Evolutionary conservation across 352 stramenopile species (phyloP), one percentile per base, ranked within the genome.

Genomic region (Pythium aristosporum): DNA sequence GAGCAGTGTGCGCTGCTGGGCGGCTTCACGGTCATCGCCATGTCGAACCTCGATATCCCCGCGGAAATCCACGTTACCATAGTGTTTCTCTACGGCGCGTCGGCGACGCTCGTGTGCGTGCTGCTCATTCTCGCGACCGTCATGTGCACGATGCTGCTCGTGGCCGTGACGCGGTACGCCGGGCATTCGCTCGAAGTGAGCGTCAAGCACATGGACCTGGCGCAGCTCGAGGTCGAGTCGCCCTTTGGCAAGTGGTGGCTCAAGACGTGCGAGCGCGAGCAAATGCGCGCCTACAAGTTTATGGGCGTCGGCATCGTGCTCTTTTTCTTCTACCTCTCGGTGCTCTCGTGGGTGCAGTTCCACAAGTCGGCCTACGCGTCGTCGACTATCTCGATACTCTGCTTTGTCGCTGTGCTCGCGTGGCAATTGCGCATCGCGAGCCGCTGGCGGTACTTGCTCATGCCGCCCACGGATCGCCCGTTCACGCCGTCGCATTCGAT

Each of bases 381-480:
- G 3, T 47, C 67, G 7, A 83, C 58, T 36, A 80, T 93, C 57
- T 79, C 69, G 23, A 58, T 76, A 21, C 60, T 91, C 34, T 77
- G 71, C 23, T 65, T 88, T 10, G 2, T 80, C 2, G 80, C 68
- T 0, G 77, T 88, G 44, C 56, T 87, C 21, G 69, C 74, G 37
- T 93, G 79, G 80, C 81, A 93, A 66, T 64, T 93, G 15, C 75
- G 80, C 34, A 80, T 91, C 65, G 82, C 78, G 20, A 89, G 80
- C 60, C 82, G 83, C 48, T 93, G 84, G 84, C 71, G 84, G 3
- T 93, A 93, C 57, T 69, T 93, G 54, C 68, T 91, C 13, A 69
- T 73, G 39, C 79, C 79, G 5, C 79, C 79, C n/a, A 66, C 20
- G 11, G 54, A 54, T 59, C 18, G 34, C 15, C 54, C 42, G 63